Evolutionary conservation across 164 flowering plant species (phyloP).

Genomic region (Piper betle): DNA sequence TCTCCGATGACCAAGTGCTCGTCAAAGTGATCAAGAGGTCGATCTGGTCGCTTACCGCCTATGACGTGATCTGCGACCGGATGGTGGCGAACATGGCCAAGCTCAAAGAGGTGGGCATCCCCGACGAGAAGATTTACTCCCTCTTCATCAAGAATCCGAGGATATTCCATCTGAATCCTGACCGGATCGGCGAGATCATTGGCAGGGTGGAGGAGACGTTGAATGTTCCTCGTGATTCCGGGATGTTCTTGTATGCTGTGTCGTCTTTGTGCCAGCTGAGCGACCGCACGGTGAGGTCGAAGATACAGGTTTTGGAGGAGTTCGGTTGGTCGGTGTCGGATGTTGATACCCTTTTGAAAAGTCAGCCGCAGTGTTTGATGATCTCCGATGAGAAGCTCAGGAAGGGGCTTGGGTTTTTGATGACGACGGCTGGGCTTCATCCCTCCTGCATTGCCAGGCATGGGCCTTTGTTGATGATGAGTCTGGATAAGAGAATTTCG

Average conservation of each 20-base stretch:
- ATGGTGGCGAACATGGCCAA: constrained; percentile 6
- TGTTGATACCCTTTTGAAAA: constrained; percentile 1
- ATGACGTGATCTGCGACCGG: background rate
- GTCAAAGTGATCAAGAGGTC: constrained; percentile 1
- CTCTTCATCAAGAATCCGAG: constrained; percentile 2
- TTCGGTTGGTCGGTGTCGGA: constrained; percentile 16
- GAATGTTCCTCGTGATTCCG: constrained; percentile 6
- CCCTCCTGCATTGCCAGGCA: constrained; percentile 6
- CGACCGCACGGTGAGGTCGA: constrained; percentile 3
- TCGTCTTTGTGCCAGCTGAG: background rate
- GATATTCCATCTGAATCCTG: background rate
- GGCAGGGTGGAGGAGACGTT: constrained; percentile 6
- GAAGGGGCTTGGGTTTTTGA: constrained; percentile 4
- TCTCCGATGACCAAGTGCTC: constrained; percentile 9
- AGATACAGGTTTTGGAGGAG: constrained; percentile 7
- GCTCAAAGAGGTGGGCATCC: constrained; percentile 6
- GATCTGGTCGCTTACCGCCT: background rate
- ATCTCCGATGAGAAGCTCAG: constrained; percentile 7
- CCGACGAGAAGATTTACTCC: constrained; percentile 4
- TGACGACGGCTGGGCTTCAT: constrained; percentile 10
- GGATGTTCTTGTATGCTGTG: constrained; percentile 8
- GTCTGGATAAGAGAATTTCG: constrained; percentile 14
- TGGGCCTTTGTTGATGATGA: constrained; percentile 5
- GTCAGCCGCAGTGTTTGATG: background rate
- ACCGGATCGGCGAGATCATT: background rate